Base-by-base conservation (phyloP, 2,329 filamentous ascomycete species). In the Talaromyces sp. region DNA sequence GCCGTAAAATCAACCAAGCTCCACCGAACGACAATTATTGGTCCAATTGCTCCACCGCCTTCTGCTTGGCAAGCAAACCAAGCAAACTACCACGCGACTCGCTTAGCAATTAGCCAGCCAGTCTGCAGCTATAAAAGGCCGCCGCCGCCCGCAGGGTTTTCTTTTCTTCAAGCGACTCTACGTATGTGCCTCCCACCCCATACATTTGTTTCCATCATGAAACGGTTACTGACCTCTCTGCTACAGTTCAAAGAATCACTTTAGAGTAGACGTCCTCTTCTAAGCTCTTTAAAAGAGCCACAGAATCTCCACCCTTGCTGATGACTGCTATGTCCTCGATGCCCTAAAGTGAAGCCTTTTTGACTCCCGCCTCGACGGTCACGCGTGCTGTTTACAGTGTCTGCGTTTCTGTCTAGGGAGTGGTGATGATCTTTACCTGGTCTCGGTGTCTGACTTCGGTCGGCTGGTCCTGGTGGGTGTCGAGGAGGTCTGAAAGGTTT, bases 221-320 rank as follows among this genome's bases (percentile, higher is more conserved):
- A 54, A 43, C 48, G 43, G 32, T 51, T 56, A 55, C 61, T 61
- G 61, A 68, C 55, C 61, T 61, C 64, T 64, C 24, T 27, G 24
- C 55, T 50, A 69, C 68, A 77, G 74, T 77, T 76, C 75, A 77
- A 76, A 91, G 89, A 92, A 93, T 93, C 90, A 90, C 90, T 95
- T 96, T 96, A 92, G 91, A 96, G 91, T 92, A 87, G 83, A 90
- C 86, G 86, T 91, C 70, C 88, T 82, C 83, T 86, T 90, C 89
- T 94, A 88, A 90, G 86, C 88, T 93, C 85, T 86, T 85, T 83
- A 91, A 84, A 88, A 82, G 82, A 96, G 91, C 89, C 85, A 91
- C 88, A 93, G 88, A 91, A 80, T 81, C 84, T 86, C 86, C 85
- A 93, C 86, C 89, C 90, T 91, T 90, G 89, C 89, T 90, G 90